Evolutionary conservation across 2,329 filamentous ascomycete genomes (phyloP).

Genomic region (Simplicillium aogashimaense): DNA sequence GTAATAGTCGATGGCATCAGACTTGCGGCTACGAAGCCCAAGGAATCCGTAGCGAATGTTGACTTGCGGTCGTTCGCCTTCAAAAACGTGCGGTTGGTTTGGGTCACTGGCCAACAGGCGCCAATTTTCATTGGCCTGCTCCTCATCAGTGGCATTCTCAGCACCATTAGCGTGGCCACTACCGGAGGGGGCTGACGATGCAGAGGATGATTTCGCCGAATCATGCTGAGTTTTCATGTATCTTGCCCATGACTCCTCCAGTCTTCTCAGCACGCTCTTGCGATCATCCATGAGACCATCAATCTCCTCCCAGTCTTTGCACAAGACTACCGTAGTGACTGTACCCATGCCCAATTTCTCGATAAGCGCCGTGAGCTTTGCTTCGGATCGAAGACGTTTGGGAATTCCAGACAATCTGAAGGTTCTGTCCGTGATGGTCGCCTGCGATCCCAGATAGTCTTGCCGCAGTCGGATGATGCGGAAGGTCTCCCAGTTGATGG

Average conservation of each 20-base stretch:
- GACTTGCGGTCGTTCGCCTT: conserved; percentile 52
- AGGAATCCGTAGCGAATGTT: conserved; percentile 73
- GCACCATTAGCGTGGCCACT: conserved; percentile 10
- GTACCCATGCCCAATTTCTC: conserved; percentile 83
- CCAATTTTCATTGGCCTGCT: conserved; percentile 44
- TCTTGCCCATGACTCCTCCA: conserved; percentile 78
- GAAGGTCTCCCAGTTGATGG: conserved; percentile 74
- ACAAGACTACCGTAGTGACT: conserved; percentile 80
- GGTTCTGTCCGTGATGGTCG: conserved; percentile 90
- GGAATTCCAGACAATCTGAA: conserved; percentile 89
- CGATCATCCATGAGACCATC: conserved; percentile 66
- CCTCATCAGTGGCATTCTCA: conserved; percentile 23
- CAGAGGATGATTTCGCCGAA: background rate
- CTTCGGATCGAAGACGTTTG: conserved; percentile 64
- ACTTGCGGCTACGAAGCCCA: conserved; percentile 57
- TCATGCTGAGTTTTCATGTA: conserved; percentile 30
- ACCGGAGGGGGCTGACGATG: conserved; percentile 1
- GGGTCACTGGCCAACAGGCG: conserved; percentile 45
- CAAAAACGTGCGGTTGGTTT: conserved; percentile 18
- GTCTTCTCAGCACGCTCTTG: conserved; percentile 51
- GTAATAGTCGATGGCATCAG: conserved; percentile 92
- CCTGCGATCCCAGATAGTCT: conserved; percentile 84
- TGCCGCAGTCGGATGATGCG: conserved; percentile 80
- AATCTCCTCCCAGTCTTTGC: conserved; percentile 75
- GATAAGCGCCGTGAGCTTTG: conserved; percentile 74